A percentile compares a stretch with the other conserved stretches of the same genome.
Conservation (phyloP, 2,329 filamentous ascomycete species). For the Thelonectria rubi region DNA sequence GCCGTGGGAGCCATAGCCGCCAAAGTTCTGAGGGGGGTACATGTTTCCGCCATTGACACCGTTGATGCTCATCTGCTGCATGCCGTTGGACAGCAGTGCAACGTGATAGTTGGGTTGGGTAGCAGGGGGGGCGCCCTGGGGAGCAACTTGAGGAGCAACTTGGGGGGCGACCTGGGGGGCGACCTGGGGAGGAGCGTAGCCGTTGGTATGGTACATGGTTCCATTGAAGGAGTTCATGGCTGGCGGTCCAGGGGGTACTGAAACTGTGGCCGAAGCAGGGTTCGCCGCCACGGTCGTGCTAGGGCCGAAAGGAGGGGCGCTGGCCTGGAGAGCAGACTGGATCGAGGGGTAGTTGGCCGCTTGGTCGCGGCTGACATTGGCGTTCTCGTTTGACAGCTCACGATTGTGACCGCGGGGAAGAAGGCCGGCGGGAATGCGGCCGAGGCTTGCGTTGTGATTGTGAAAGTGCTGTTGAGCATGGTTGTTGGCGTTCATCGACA, state of each 20-base stretch:
- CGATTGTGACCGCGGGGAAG: slow-evolving; percentile 75
- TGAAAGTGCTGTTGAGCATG: slow-evolving; percentile 72
- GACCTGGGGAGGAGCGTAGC: slow-evolving; percentile 44
- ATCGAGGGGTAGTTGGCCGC: slow-evolving; percentile 64
- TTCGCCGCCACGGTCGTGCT: slow-evolving; percentile 48
- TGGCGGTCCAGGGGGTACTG: slow-evolving; percentile 38
- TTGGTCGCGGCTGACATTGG: slow-evolving; percentile 55
- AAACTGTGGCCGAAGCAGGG: slow-evolving; percentile 39
- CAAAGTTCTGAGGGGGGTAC: slow-evolving; percentile 68
- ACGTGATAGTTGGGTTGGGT: slow-evolving; percentile 45
- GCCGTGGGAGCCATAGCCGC: slow-evolving; percentile 62
- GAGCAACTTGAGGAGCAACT: slow-evolving; percentile 38
- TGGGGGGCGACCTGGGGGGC: slow-evolving; percentile 43
- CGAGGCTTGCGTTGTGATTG: slow-evolving; percentile 83
- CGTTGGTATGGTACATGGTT: slow-evolving; percentile 46
- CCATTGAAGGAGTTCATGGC: slow-evolving; percentile 42
- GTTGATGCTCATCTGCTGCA: slow-evolving; percentile 71
- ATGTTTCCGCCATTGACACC: slow-evolving; percentile 52
- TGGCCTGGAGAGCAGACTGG: slow-evolving; percentile 80
- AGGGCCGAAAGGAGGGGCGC: slow-evolving; percentile 81
- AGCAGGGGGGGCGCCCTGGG: slow-evolving; percentile 36
- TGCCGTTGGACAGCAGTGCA: slow-evolving; percentile 70
- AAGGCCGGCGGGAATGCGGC: slow-evolving; percentile 72
- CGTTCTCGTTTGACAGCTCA: slow-evolving; percentile 68
- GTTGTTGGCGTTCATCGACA: slow-evolving; percentile 61